A percentile compares a stretch with the other conserved stretches of the same genome.
Conservation (phyloP, 2,329 filamentous ascomycete genomes). For the Clonostachys solani region DNA sequence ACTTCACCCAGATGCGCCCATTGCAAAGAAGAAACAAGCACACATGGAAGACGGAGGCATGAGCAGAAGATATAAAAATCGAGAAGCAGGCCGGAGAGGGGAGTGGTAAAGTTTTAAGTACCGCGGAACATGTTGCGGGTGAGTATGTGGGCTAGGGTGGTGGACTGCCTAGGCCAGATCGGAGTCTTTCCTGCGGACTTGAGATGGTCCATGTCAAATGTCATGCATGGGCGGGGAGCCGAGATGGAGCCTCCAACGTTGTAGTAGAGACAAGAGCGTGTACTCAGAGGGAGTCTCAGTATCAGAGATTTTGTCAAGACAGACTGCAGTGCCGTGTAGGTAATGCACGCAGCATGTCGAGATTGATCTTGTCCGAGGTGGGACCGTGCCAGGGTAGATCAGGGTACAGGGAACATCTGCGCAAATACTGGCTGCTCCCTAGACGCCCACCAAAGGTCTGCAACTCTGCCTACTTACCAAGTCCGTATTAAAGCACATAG, state of each 20-base stretch:
- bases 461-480: no score
- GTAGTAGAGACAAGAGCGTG: constrained; percentile 1
- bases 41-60: no score
- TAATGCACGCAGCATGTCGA: background rate
- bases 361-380: background rate
- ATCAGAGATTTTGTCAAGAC: no score
- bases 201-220: constrained; percentile 4
- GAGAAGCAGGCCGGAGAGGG: no score
- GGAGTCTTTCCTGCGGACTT: constrained; percentile 1
- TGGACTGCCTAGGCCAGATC: constrained; percentile 1
- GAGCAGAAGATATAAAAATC: no score
- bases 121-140: no score
- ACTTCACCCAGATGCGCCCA: no score
- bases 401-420: constrained; percentile 1
- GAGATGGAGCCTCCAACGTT: constrained; percentile 1
- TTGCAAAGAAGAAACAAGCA: no score
- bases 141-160: no score
- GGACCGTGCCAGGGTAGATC: background rate
- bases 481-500: no score
- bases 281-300: background rate
- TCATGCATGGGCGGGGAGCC: constrained; percentile 4
- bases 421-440: background rate
- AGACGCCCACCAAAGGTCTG: no score
- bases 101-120: no score
- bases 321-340: background rate